Conservation (phyloP, 768 basidiomycete genomes). For the Hortiboletus flavorubellus region DNA sequence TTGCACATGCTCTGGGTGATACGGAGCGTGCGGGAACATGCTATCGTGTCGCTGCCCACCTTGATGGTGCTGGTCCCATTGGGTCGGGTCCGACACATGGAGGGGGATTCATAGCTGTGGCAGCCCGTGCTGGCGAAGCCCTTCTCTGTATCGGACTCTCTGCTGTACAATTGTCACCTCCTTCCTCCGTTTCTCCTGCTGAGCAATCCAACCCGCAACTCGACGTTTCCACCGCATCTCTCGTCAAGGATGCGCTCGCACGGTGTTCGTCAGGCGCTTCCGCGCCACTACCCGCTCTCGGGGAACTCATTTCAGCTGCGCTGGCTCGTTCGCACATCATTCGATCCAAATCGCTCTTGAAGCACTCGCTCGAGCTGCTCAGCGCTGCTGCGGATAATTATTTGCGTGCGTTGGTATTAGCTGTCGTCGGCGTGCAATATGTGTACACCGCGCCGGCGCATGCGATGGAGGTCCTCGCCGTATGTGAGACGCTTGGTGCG, state of each 20-base stretch:
- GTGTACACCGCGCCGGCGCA: constrained; percentile 68
- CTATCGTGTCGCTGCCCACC: constrained; percentile 58
- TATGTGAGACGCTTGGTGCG: constrained; percentile 67
- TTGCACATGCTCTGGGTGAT: constrained; percentile 64
- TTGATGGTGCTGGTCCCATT: constrained; percentile 37
- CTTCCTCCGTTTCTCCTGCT: no score
- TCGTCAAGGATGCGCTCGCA: constrained; percentile 27
- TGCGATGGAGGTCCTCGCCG: constrained; percentile 60
- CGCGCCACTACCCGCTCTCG: constrained; percentile 13
- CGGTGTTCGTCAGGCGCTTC: constrained; percentile 24
- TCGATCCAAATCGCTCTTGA: constrained; percentile 42
- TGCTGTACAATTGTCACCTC: constrained; percentile 2
- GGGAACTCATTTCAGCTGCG: constrained; percentile 19
- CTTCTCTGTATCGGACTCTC: constrained; percentile 47
- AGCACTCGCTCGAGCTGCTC: constrained; percentile 55
- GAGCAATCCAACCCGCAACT: constrained; percentile 13
- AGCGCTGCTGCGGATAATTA: constrained; percentile 66
- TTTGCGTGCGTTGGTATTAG: constrained; percentile 64
- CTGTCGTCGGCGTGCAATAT: constrained; percentile 68
- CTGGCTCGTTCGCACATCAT: constrained; percentile 25
- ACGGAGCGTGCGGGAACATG: constrained; percentile 53
- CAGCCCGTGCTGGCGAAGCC: constrained; percentile 52
- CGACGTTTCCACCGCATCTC: constrained; percentile 14
- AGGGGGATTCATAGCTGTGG: constrained; percentile 41
- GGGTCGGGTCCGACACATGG: constrained; percentile 13